These are phyloP conservation scores for Eucalyptus dawsonii DNA, from an alignment of 345 rosid species.

Conservation along the genomic window DNA sequence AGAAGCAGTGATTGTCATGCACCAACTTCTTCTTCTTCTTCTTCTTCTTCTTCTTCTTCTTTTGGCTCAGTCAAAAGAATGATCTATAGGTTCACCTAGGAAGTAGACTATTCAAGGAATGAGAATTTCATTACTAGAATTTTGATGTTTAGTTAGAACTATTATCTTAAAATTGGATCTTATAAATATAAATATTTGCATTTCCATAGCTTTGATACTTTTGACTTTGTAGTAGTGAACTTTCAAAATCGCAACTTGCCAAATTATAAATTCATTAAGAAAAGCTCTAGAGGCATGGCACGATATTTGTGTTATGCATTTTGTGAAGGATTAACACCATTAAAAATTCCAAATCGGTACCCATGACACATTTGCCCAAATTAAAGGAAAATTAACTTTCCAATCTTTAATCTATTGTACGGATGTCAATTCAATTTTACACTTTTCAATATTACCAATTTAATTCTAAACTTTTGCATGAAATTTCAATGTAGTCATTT, in stretches of 20 bases:
- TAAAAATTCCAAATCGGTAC: too few relatives aligned
- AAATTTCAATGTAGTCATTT: background rate
- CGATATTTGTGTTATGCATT: background rate
- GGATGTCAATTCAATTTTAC: accelerated
- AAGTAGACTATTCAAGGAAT: background rate
- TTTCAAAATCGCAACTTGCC: accelerated
- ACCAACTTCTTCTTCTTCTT: too few relatives aligned
- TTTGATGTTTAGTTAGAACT: background rate
- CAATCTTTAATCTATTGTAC: background rate
- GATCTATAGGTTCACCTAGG: background rate
- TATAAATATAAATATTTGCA: background rate
- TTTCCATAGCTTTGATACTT: background rate
- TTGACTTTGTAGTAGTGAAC: background rate
- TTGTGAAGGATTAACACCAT: background rate
- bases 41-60: too few relatives aligned
- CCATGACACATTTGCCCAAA: background rate
- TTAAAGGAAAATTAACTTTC: background rate
- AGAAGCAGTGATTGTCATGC: too few relatives aligned
- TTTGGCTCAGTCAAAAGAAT: too few relatives aligned
- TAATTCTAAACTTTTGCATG: accelerated
- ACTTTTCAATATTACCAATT: background rate
- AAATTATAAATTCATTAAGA: background rate
- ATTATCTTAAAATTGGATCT: background rate
- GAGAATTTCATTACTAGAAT: background rate
- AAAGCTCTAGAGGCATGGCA: background rate